Conservation (phyloP, 805 yeast species). For the Candida ortonii region DNA sequence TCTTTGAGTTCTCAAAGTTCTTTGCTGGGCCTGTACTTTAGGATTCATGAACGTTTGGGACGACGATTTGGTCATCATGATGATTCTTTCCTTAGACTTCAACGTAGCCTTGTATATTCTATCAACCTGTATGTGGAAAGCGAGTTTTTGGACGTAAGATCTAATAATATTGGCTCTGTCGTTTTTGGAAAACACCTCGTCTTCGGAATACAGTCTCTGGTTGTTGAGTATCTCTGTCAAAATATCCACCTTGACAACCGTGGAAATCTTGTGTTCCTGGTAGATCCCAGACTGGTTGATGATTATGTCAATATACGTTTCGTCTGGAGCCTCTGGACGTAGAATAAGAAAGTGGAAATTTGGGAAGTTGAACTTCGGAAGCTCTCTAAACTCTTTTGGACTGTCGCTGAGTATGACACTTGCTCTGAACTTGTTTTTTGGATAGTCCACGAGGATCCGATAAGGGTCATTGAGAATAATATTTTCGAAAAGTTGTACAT, state of each 20-base stretch:
- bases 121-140: constrained; percentile 63
- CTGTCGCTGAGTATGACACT: constrained; percentile 50
- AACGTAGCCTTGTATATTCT: constrained; percentile 55
- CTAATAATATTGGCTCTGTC: constrained; percentile 45
- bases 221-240: constrained; percentile 33
- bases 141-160: constrained; percentile 48
- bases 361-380: constrained; percentile 27
- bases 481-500: constrained; percentile 41
- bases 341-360: constrained; percentile 39
- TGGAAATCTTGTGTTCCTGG: constrained; percentile 49
- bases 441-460: constrained; percentile 63
- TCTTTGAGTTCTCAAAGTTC: constrained; percentile 16
- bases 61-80: constrained; percentile 3
- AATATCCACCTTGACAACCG: constrained; percentile 38
- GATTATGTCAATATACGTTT: constrained; percentile 43
- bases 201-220: constrained; percentile 12
- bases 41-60: no score
- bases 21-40: no score
- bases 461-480: constrained; percentile 53
- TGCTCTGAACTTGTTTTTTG: constrained; percentile 63
- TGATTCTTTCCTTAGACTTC: constrained; percentile 20
- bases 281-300: constrained; percentile 49
- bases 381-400: constrained; percentile 40
- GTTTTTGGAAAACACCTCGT: constrained; percentile 31
- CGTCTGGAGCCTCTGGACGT: constrained; percentile 40